phyloP scores from a whole-genome alignment of 441 rosid genomes.

The Codiaeum variegatum region DNA sequence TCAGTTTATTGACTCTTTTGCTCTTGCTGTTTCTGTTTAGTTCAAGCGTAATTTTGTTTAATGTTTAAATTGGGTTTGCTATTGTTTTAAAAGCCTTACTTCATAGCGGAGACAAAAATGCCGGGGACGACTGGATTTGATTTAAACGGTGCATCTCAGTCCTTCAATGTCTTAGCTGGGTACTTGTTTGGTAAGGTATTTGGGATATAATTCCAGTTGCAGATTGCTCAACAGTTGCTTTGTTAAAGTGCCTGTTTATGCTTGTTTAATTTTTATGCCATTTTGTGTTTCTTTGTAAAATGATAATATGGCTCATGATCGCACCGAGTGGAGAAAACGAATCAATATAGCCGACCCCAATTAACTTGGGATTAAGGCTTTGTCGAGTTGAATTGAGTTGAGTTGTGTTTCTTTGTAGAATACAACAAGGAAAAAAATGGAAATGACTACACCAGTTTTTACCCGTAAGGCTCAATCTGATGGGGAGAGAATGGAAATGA shows the following conservation, averaged over 20 bases:
- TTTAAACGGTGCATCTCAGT: slow-evolving; percentile 65
- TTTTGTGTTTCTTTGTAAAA: slow-evolving; percentile 39
- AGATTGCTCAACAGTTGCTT: background rate
- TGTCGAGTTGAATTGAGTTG: too few relatives aligned
- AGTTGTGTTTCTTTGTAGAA: slow-evolving; percentile 42
- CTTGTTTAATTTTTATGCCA: slow-evolving; percentile 14
- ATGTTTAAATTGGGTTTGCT: slow-evolving; percentile 11
- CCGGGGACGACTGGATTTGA: slow-evolving; percentile 76
- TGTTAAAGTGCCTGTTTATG: background rate
- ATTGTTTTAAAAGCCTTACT: slow-evolving; percentile 53
- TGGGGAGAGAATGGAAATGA: slow-evolving; percentile 89
- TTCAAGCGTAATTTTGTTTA: background rate
- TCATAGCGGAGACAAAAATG: slow-evolving; percentile 80
- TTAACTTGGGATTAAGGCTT: too few relatives aligned
- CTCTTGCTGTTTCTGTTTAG: background rate
- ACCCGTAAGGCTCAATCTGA: slow-evolving; percentile 52
- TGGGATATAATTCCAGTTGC: background rate
- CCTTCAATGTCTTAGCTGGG: slow-evolving; percentile 84
- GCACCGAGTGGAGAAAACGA: too few relatives aligned
- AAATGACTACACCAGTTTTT: slow-evolving; percentile 87
- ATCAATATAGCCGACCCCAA: too few relatives aligned
- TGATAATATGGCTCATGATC: too few relatives aligned
- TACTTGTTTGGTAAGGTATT: slow-evolving; percentile 95
- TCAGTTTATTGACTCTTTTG: background rate
- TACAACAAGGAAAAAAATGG: slow-evolving; percentile 55